These are phyloP conservation scores for Myxozyma geophila DNA, from an alignment of 805 yeast genomes.

Conservation along the genomic window DNA sequence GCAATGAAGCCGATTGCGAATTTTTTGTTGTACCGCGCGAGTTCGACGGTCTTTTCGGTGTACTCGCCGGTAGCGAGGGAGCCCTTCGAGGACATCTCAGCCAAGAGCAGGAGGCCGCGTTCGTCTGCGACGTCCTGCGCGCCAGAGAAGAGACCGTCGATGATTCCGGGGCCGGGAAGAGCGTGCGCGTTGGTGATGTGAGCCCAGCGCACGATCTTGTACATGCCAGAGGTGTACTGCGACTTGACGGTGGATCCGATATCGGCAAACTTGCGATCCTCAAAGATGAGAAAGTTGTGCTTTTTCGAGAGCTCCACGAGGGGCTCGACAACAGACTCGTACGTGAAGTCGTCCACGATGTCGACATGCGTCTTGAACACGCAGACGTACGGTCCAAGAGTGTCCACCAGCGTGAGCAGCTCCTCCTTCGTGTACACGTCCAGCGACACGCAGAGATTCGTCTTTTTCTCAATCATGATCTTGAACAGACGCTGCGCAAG, in stretches of 20 bases:
- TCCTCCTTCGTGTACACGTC: constrained; percentile 85
- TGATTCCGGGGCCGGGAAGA: constrained; percentile 93
- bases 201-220: constrained; percentile 89
- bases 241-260: constrained; percentile 96
- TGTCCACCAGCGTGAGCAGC: constrained; percentile 70
- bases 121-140: constrained; percentile 57
- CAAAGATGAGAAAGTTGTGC: constrained; percentile 89
- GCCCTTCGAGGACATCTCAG: constrained; percentile 93
- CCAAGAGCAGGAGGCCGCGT: constrained; percentile 91
- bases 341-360: constrained; percentile 84
- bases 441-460: constrained; percentile 92
- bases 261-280: constrained; percentile 97
- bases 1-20: constrained; percentile 98
- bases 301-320: constrained; percentile 71
- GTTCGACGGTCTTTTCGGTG: constrained; percentile 83
- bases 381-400: constrained; percentile 88
- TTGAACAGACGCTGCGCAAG: constrained; percentile 75
- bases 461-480: constrained; percentile 76
- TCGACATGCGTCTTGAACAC: constrained; percentile 94
- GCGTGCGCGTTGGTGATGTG: constrained; percentile 98
- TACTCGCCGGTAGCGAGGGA: constrained; percentile 92
- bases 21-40: constrained; percentile 82
- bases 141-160: constrained; percentile 83
- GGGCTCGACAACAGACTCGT: constrained; percentile 78
- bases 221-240: constrained; percentile 90